Conservation (phyloP, 129 eudicot genomes). For the Escallonia rubra region DNA sequence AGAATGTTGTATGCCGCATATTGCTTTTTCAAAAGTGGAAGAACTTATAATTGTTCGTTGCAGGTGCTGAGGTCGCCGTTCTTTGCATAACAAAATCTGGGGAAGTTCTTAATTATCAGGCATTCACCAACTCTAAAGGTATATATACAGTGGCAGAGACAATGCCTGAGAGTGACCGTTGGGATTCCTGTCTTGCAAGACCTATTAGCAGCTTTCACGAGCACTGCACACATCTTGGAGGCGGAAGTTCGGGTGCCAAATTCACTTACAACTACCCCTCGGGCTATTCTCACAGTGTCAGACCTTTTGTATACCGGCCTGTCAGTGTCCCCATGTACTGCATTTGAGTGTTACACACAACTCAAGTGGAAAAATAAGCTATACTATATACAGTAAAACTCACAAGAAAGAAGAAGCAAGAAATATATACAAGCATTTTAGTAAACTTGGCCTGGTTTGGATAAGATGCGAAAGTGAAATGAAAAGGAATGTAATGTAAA, state of each 20-base stretch:
- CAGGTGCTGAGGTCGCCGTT: constrained; percentile 99
- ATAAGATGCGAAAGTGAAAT: background rate
- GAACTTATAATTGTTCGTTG: background rate
- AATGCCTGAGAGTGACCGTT: constrained; percentile 91
- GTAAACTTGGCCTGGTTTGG: background rate
- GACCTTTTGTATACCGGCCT: constrained; percentile 81
- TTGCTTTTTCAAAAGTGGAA: background rate
- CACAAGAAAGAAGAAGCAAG: too few species aligned
- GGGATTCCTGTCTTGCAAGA: constrained; percentile 94
- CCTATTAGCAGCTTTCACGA: constrained; percentile 97
- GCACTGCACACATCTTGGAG: constrained; percentile 75
- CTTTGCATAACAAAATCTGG: constrained; percentile 98
- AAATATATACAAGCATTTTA: too few species aligned
- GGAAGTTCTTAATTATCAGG: constrained; percentile 86
- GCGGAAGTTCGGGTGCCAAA: constrained; percentile 72
- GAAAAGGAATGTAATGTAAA: background rate
- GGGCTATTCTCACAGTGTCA: constrained; percentile 69
- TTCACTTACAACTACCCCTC: constrained; percentile 73
- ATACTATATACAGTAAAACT: too few species aligned
- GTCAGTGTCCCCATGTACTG: constrained; percentile 61
- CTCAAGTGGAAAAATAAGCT: too few species aligned
- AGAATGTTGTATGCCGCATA: too few species aligned
- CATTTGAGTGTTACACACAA: constrained; percentile 23
- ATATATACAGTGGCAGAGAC: constrained; percentile 94
- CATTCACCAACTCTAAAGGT: constrained; percentile 84